A percentile compares a stretch with the other conserved stretches of the same genome.
These are phyloP conservation scores for Trichoderma lentiforme DNA, from an alignment of 2,329 filamentous ascomycete species.

Conservation along the genomic window DNA sequence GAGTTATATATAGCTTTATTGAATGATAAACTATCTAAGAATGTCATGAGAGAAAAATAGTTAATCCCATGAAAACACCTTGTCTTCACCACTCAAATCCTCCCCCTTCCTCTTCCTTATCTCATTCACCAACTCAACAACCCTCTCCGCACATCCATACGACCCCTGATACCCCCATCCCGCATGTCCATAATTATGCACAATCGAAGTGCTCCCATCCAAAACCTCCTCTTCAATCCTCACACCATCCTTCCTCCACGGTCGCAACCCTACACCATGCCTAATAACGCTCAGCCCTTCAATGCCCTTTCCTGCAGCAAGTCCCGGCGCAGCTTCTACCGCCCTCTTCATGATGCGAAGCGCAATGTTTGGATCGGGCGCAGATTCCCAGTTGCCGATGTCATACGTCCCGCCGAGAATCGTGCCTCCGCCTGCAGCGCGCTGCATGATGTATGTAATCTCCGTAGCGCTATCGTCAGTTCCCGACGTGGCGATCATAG, in stretches of 20 bases:
- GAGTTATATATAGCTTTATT: not conserved
- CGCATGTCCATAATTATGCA: slow-evolving; percentile 78
- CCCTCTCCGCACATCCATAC: slow-evolving; percentile 68
- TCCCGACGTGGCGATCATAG: slow-evolving; percentile 68
- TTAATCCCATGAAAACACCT: not conserved
- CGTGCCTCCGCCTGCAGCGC: slow-evolving; percentile 76
- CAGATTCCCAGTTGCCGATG: slow-evolving; percentile 73
- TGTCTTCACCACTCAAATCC: slow-evolving; percentile 8
- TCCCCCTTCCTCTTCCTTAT: slow-evolving; percentile 40
- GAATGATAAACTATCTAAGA: not conserved
- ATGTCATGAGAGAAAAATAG: not conserved
- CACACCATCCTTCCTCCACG: slow-evolving; percentile 68
- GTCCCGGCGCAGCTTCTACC: slow-evolving; percentile 59
- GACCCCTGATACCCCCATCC: slow-evolving; percentile 72
- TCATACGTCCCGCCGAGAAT: slow-evolving; percentile 85
- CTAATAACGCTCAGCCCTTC: slow-evolving; percentile 71
- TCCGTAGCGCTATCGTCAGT: slow-evolving; percentile 72
- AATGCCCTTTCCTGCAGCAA: slow-evolving; percentile 64
- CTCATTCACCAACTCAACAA: slow-evolving; percentile 64
- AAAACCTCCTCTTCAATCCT: slow-evolving; percentile 61
- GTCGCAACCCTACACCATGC: slow-evolving; percentile 79
- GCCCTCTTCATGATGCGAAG: slow-evolving; percentile 79
- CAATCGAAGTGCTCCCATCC: slow-evolving; percentile 59
- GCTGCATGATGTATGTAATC: slow-evolving; percentile 75
- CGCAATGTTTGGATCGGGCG: slow-evolving; percentile 76